A percentile compares a stretch with the other conserved stretches of the same genome.
These are phyloP conservation scores for Skeletonema grethae DNA, from an alignment of 108 stramenopile genomes.

Conservation along the genomic window DNA sequence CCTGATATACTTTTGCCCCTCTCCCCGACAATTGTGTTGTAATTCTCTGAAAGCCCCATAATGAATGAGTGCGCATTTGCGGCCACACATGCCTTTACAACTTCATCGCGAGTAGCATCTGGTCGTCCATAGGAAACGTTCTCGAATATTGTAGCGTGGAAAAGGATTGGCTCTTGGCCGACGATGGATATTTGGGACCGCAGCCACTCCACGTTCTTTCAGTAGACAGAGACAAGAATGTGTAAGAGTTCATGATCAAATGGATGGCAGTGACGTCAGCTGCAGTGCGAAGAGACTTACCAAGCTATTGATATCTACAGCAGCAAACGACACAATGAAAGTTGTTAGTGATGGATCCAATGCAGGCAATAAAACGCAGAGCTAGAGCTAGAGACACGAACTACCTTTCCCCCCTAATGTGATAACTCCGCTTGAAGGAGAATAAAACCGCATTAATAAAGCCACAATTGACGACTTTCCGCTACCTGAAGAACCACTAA, in stretches of 20 bases:
- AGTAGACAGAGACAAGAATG: not conserved
- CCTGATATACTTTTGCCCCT: slow-evolving; percentile 69
- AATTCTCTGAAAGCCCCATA: slow-evolving; percentile 62
- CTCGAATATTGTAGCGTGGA: slow-evolving; percentile 69
- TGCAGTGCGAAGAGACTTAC: slow-evolving; percentile 5
- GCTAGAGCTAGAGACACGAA: not conserved
- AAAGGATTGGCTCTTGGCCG: slow-evolving; percentile 86
- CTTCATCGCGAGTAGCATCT: slow-evolving; percentile 52
- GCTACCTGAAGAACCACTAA: slow-evolving; percentile 71
- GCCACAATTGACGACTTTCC: slow-evolving; percentile 74
- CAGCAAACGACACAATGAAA: not conserved
- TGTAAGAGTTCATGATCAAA: slow-evolving; percentile 10
- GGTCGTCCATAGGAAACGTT: slow-evolving; percentile 76
- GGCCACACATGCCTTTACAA: slow-evolving; percentile 56
- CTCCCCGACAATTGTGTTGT: slow-evolving; percentile 74
- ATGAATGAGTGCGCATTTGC: slow-evolving; percentile 81
- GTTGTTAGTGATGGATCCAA: not conserved
- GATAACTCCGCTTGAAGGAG: slow-evolving; percentile 56
- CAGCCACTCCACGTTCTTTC: slow-evolving; percentile 52
- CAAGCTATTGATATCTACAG: not conserved
- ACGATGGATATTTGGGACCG: slow-evolving; percentile 73
- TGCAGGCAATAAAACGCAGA: not conserved
- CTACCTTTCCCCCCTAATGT: slow-evolving; percentile 59
- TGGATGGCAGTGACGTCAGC: not conserved
- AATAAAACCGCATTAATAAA: slow-evolving; percentile 80